Evolutionary conservation across 257 asterid genomes (phyloP), one percentile per base, ranked within the genome.

Genomic region (Ajuga chamaepitys): DNA sequence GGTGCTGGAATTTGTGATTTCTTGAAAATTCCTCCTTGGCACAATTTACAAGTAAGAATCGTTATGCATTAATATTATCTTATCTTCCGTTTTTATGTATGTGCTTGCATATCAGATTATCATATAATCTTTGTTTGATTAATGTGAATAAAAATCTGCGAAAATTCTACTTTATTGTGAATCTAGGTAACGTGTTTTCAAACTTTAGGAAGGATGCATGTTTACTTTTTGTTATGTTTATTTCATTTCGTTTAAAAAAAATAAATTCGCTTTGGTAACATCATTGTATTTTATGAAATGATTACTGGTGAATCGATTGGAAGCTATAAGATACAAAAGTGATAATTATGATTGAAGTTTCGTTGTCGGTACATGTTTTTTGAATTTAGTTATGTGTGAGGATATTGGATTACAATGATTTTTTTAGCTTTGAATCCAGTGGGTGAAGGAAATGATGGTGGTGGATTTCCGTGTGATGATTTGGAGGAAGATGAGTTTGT

Each of bases 401-500:
- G n/a, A n/a, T n/a, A n/a, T n/a, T n/a, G n/a, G n/a, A n/a, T n/a
- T 6, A 42, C 55, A 16, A 18, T 56, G 38, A 70, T 42, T 65
- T 47, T 44, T 32, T 64, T n/a, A 8, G 47, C 32, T 63, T 40
- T 75, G 28, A 40, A 45, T 34, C 51, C 13, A 71, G 80, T 78
- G 77, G 75, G 14, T 40, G 72, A 72, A 61, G 65, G 12, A 60
- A 72, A 53, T 34, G n/a, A 18, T 24, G 52, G 18, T 73, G 85
- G 59, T 67, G 66, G 70, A 63, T 68, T 41, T 66, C 62, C 4
- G n/a, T n/a, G n/a, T 8, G 62, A 35, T 58, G 77, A 80, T 40
- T 37, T 48, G 28, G 73, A 77, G 35, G 75, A 70, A 66, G 68
- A 73, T 11, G 70, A 63, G 4, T 32, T 60, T 52, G 44, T 65